Base-by-base conservation (phyloP, 192 early-diverging fungal genomes). In the Ambispora gerdemannii region DNA sequence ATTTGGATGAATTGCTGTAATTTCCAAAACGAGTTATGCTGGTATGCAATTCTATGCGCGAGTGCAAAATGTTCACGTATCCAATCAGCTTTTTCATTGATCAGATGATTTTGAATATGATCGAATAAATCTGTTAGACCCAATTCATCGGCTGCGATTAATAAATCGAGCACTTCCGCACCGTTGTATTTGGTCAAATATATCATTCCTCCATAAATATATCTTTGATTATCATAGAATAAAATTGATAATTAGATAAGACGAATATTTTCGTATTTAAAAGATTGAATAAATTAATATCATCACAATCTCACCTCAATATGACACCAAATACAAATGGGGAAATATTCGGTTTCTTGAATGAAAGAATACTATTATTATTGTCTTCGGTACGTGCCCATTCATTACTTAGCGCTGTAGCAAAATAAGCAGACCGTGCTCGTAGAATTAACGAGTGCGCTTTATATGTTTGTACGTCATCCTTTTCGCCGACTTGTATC, bases 371-470 rank as follows among this genome's bases (percentile, higher is more conserved):
- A 58, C 24, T 58, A 13, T 1, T 24, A 58, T 58, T 58, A 13
- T 1, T 24, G 11, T 24, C 55, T 13, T 58, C 19, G 2, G 55
- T 63, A 22, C 61, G 31, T 22, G 61, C 20, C 35, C 61, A 24
- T 20, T 28, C 33, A 63, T 28, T 63, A 4, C 24, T 28, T 25
- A 63, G 19, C 19, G 35, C 33, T 17, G 61, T n/a, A 35, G 4
- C 30, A 34, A 63, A 63, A 63, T 63, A 38, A 7, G 15, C n/a
- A 0, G 32, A 63, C 15, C 61, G 11, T 15, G 35, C 19, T 28
- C 61, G 61, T 63, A 63, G 35, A 7, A 63, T 63, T 25, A 63
- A 43, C 4, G 61, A 63, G 35, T 63, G 61, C 17, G 61, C 61
- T 38, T 63, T 43, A 33, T 28, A 63, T 20, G 2, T 38, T 43